Evolutionary conservation across 345 rosid genomes (phyloP), one percentile per base, ranked within the genome.

Genomic region (Melaleuca alternifolia): DNA sequence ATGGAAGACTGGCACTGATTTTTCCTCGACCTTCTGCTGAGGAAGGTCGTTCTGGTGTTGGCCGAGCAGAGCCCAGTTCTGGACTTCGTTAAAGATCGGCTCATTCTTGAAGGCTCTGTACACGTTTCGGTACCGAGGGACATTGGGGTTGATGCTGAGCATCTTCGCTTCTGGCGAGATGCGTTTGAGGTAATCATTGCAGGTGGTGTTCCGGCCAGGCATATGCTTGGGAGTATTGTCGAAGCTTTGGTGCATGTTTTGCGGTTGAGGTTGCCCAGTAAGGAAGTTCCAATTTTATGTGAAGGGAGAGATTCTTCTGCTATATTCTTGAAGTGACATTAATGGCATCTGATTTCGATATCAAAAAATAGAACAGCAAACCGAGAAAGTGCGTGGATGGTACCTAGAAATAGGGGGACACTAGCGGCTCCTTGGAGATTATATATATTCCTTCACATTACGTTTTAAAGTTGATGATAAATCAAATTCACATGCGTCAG

Each of bases 111-210:
- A 88, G 54, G 41, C 86, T 87, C 75, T 88, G 89, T 85, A 84
- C 20, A 91, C 89, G 28, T 10, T 89, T 1, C 93, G 93, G 90
- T 92, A 93, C 12, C 84, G 90, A 48, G 92, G 87, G 15, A 79
- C 50, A 76, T 84, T 92, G 13, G 85, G 54, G 30, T 88, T 81
- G 30, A 85, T 46, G 54, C 86, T 89, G 7, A 92, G 84, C 88
- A 1, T 76, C 87, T 84, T 88, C 28, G 87, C 83, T 86, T 44
- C 7, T 77, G 4, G 91, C n/a, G n/a, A 10, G 50, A 92, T 7
- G 85, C 91, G 92, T 26, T 61, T 62, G 84, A 87, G 89, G 92
- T 89, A 90, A 50, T 91, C 95, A 1, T 71, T 23, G 75, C 93
- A 90, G 21, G 89, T 84, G 6, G 86, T 87, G 50, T 84, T 87